Conservation (phyloP, 2,329 filamentous ascomycete species). For the Paecilomyces sp. region DNA sequence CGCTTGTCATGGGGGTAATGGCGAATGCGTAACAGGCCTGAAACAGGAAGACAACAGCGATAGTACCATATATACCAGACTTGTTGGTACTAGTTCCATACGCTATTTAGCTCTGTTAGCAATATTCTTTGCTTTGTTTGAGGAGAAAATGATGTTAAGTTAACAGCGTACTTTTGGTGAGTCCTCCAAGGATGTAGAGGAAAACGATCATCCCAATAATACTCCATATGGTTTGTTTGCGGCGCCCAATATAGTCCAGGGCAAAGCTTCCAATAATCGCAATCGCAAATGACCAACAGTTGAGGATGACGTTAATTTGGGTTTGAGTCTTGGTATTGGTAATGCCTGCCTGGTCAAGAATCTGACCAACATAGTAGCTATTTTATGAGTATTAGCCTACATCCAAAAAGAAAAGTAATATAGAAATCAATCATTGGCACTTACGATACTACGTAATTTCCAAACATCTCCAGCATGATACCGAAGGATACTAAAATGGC, state of each 20-base stretch:
- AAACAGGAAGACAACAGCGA: conserved; percentile 28
- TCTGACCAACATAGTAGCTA: conserved; percentile 20
- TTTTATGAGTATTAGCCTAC: no score
- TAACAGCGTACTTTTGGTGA: conserved; percentile 4
- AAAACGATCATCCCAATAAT: conserved; percentile 2
- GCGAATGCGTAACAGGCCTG: conserved; percentile 26
- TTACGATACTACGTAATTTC: conserved; percentile 23
- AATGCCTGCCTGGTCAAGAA: conserved; percentile 23
- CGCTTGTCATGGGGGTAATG: conserved; percentile 26
- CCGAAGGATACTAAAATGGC: conserved; percentile 57
- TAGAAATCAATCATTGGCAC: not conserved
- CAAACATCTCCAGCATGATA: conserved; percentile 40
- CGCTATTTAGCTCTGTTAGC: not conserved
- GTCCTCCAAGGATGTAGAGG: conserved; percentile 1
- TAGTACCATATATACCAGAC: conserved; percentile 35
- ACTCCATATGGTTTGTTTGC: not conserved
- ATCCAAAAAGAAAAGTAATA: no score
- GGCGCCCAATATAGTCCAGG: conserved; percentile 2
- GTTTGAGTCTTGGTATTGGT: conserved; percentile 15
- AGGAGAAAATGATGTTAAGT: no score
- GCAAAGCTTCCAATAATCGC: conserved; percentile 4
- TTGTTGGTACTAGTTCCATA: conserved; percentile 31
- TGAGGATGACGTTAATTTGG: conserved; percentile 6
- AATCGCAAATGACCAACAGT: conserved; percentile 3
- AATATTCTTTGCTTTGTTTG: not conserved